Evolutionary conservation across 192 early-diverging fungal species (phyloP).

Genomic region (Coemansia sp.): DNA sequence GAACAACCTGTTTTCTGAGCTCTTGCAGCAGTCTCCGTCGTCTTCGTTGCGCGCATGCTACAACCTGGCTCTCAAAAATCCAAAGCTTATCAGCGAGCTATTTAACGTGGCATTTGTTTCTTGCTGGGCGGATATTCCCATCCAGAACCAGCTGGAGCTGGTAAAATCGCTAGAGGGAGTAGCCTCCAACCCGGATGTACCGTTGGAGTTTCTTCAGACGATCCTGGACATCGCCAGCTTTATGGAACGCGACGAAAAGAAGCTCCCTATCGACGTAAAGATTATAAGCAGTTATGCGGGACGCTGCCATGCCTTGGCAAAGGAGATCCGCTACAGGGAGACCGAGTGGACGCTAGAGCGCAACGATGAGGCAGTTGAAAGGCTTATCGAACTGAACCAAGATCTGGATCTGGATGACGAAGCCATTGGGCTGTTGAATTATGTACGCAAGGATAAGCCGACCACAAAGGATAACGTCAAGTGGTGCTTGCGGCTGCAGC

Average conservation of each 20-base stretch:
- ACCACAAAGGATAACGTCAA: conserved; percentile 80
- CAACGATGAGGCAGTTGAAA: conserved; percentile 78
- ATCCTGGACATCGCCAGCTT: conserved; percentile 92
- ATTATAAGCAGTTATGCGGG: conserved; percentile 84
- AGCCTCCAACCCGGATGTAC: conserved; percentile 74
- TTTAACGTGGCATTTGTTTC: conserved; percentile 97
- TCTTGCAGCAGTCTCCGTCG: conserved; percentile 92
- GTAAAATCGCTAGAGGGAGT: conserved; percentile 79
- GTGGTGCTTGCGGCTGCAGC: conserved; percentile 89
- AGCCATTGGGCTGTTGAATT: conserved; percentile 87
- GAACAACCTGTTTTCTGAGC: conserved; percentile 81
- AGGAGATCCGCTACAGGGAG: conserved; percentile 95
- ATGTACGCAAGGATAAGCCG: conserved; percentile 70
- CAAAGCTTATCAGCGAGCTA: conserved; percentile 81
- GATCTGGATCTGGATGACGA: conserved; percentile 91
- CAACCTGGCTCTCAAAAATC: conserved; percentile 73
- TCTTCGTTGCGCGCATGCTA: conserved; percentile 87
- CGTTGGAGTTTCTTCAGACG: conserved; percentile 85
- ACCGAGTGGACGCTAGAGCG: conserved; percentile 80
- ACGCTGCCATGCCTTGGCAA: conserved; percentile 92
- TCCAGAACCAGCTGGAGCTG: conserved; percentile 85
- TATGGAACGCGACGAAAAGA: conserved; percentile 96
- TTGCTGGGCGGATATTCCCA: conserved; percentile 86
- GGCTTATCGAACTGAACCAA: conserved; percentile 90
- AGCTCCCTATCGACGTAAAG: conserved; percentile 88